Base-by-base conservation (phyloP, 345 rosid species). In the Lepidium sativum region DNA sequence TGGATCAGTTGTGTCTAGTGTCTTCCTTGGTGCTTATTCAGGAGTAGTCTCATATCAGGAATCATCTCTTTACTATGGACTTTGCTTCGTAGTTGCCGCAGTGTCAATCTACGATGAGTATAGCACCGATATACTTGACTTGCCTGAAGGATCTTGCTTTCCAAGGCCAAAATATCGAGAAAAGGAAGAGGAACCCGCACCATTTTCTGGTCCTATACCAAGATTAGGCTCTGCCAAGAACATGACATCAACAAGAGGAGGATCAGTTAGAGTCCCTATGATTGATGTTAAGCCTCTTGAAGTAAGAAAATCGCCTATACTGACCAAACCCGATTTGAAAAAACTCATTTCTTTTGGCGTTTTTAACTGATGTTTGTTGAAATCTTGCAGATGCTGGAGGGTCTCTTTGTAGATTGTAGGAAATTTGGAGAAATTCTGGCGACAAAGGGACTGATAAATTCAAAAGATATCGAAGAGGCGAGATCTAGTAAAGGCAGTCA, bases 61-160 rank as follows among this genome's bases (percentile, higher is more conserved):
- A 60, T 88, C 96, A 35, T 92, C 99, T 0, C 78, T 94, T 67
- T 85, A 90, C 89, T 88, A 74, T 11, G 99, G 99, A 70, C 87
- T 94, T 63, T 76, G 91, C 81, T 94, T 83, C 56, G 65, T 88
- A 37, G 68, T 85, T 20, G 89, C 99, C 1, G 81, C 97, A 52
- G 75, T 88, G 59, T 81, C 99, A 41, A 76, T 94, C 54, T 90
- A 88, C 11, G 99, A 94, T 17, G 99, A 94, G 76, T 90, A 94
- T 79, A 86, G 96, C 79, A 94, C 81, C 16, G 97, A 90, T 64
- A 25, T 88, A 52, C 90, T 94, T 61, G 99, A 84, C 79, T 74
- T 94, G 95, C 82, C 81, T 7, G 99, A 90, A 82, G 91, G 96
- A 56, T 88, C 99, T 68, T 90, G 91, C 76, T 86, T 94, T 69